Conservation (phyloP, 2,329 filamentous ascomycete species). For the Venturia aucupariae region DNA sequence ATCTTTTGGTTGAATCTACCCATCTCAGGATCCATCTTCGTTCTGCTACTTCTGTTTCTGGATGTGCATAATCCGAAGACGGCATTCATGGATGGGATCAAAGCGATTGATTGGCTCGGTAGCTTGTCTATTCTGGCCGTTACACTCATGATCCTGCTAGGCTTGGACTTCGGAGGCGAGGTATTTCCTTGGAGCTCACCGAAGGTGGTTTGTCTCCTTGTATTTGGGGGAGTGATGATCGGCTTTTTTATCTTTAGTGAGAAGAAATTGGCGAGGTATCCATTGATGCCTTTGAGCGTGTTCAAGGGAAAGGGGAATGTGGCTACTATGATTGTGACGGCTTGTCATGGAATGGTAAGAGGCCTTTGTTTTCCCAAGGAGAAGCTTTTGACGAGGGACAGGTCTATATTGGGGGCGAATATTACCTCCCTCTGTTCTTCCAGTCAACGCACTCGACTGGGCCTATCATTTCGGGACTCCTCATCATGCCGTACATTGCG, state of each 20-base stretch:
- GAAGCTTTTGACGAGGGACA: constrained; percentile 35
- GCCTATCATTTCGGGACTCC: constrained; percentile 50
- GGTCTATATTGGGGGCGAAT: constrained; percentile 57
- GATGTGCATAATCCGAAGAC: constrained; percentile 49
- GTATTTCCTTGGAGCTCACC: constrained; percentile 39
- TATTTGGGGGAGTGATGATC: constrained; percentile 35
- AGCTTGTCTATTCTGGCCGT: constrained; percentile 41
- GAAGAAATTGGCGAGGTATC: constrained; percentile 49
- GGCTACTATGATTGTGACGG: constrained; percentile 43
- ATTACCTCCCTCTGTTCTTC: constrained; percentile 66
- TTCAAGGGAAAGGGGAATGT: constrained; percentile 45
- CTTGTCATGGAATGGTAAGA: constrained; percentile 40
- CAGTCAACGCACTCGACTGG: constrained; percentile 56
- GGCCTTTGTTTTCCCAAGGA: not conserved
- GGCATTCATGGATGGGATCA: constrained; percentile 38
- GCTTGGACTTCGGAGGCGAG: constrained; percentile 38
- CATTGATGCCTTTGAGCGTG: constrained; percentile 53
- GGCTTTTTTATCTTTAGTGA: constrained; percentile 47
- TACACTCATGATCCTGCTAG: constrained; percentile 36
- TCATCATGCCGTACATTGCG: constrained; percentile 51
- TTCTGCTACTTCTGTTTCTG: constrained; percentile 43
- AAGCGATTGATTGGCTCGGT: constrained; percentile 46
- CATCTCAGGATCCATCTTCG: constrained; percentile 39
- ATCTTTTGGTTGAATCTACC: constrained; percentile 37
- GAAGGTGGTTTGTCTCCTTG: constrained; percentile 40